These are phyloP conservation scores for Rhodotorula sp. DNA, from an alignment of 1,284 basidiomycete genomes.

Conservation along the genomic window DNA sequence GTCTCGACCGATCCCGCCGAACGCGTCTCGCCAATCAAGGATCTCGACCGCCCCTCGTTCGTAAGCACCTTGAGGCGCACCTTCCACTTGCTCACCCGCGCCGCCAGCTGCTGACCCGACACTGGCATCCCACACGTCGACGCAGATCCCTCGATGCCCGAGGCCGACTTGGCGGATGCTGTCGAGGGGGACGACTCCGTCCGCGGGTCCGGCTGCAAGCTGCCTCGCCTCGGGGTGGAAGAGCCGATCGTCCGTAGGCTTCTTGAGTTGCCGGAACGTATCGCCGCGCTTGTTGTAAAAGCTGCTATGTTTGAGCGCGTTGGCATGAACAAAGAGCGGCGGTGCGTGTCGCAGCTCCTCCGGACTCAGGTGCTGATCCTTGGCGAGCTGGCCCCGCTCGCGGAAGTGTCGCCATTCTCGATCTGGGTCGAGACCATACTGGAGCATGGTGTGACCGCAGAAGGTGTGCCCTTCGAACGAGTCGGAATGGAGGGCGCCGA, in stretches of 20 bases:
- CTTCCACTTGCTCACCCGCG: conserved; percentile 22
- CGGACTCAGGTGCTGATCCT: background rate
- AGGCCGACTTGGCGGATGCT: conserved; percentile 16
- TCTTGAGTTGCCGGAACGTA: conserved; percentile 40
- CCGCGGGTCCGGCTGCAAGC: conserved; percentile 22
- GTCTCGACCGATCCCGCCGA: conserved; percentile 34
- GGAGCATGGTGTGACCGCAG: conserved; percentile 53
- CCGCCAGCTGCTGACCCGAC: background rate
- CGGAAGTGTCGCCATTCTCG: conserved; percentile 23
- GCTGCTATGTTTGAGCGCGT: conserved; percentile 51
- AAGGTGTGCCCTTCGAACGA: conserved; percentile 43
- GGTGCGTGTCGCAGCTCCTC: conserved; percentile 43
- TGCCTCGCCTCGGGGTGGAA: conserved; percentile 13
- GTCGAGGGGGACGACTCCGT: background rate
- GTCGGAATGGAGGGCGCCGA: conserved; percentile 46
- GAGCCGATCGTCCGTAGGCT: conserved; percentile 32
- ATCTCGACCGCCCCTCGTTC: conserved; percentile 35
- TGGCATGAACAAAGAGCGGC: conserved; percentile 54
- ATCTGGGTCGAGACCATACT: conserved; percentile 43
- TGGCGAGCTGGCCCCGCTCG: background rate
- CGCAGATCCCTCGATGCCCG: conserved; percentile 38
- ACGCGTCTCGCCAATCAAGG: conserved; percentile 28
- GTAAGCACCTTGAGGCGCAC: conserved; percentile 22
- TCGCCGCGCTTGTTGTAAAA: conserved; percentile 40
- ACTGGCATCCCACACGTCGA: conserved; percentile 40